phyloP scores from a whole-genome alignment of 1,139 yeast species.

The Hanseniaspora uvarum region DNA sequence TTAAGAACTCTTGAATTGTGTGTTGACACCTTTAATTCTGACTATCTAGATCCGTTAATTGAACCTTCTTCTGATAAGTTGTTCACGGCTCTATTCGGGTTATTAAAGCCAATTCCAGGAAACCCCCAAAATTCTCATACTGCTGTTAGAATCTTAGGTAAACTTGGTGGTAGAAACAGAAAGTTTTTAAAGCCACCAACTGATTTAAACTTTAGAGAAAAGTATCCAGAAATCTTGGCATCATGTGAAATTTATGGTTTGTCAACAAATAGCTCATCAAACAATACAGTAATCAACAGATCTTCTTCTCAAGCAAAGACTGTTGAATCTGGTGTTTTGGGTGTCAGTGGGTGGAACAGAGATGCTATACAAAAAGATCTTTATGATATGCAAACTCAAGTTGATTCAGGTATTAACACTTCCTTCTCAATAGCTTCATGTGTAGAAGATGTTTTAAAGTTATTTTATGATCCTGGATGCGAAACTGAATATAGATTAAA shows the following conservation, averaged over 20 bases:
- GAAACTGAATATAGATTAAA: conserved; percentile 60
- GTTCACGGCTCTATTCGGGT: conserved; percentile 86
- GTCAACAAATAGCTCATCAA: conserved; percentile 22
- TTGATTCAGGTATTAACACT: neutral
- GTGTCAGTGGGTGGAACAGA: conserved; percentile 13
- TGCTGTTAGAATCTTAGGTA: conserved; percentile 84
- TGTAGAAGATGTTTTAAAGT: conserved; percentile 53
- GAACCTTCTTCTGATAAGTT: conserved; percentile 93
- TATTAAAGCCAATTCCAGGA: conserved; percentile 82
- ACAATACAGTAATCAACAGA: neutral
- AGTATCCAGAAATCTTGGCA: conserved; percentile 61
- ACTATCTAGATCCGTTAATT: conserved; percentile 90
- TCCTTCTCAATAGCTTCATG: conserved; percentile 79
- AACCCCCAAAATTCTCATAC: conserved; percentile 87
- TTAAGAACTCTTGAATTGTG: conserved; percentile 89
- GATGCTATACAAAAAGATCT: neutral
- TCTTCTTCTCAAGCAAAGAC: neutral
- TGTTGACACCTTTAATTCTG: conserved; percentile 91
- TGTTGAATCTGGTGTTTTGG: conserved; percentile 9
- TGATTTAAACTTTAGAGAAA: conserved; percentile 48
- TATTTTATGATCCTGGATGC: conserved; percentile 58
- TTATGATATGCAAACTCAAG: neutral
- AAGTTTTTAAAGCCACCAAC: conserved; percentile 67
- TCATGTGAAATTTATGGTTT: conserved; percentile 63
- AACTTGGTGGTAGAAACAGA: conserved; percentile 91